A percentile compares a stretch with the other conserved stretches of the same genome.
phyloP scores from a whole-genome alignment of 2,329 filamentous ascomycete species.

The Talaromyces sp. region DNA sequence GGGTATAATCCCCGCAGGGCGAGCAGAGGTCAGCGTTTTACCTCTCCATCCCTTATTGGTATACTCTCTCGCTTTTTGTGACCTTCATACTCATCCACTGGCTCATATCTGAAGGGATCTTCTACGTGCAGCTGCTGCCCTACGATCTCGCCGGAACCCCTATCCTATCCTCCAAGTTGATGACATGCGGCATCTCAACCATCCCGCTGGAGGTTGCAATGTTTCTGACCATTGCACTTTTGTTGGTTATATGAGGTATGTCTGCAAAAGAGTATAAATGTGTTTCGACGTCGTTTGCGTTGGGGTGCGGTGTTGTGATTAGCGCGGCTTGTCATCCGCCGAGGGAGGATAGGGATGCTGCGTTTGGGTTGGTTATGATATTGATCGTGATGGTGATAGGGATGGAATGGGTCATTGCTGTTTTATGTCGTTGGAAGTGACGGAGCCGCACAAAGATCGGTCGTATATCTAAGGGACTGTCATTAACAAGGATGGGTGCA shows the following conservation, averaged over 20 bases:
- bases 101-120: background rate
- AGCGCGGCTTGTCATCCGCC: constrained; percentile 21
- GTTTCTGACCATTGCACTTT: background rate
- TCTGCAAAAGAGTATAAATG: background rate
- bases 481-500: background rate
- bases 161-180: background rate
- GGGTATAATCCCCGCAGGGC: background rate
- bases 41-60: background rate
- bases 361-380: constrained; percentile 9
- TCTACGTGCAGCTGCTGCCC: background rate
- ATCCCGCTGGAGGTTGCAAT: background rate
- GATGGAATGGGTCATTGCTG: background rate
- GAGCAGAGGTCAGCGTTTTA: background rate
- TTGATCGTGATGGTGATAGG: background rate
- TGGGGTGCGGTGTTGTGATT: constrained; percentile 15
- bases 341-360: background rate
- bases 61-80: background rate
- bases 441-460: background rate
- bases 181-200: background rate
- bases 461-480: background rate
- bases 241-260: background rate
- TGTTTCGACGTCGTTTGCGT: constrained; percentile 14
- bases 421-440: background rate
- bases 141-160: background rate
- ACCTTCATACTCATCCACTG: background rate